phyloP scores from a whole-genome alignment of 805 yeast species.

The Cyberlindnera xylosilytica region DNA sequence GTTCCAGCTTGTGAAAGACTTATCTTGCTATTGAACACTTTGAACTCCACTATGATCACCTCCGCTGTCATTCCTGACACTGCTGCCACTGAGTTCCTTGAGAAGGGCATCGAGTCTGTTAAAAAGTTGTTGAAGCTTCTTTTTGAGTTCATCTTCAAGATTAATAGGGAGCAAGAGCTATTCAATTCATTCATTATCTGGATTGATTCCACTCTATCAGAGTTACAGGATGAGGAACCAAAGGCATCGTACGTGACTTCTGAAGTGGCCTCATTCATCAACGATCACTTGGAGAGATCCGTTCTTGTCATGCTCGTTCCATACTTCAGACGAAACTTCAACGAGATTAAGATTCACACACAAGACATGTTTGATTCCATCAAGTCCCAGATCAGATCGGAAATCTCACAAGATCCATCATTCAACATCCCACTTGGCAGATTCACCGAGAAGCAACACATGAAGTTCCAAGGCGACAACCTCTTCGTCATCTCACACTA shows the following conservation, averaged over 20 bases:
- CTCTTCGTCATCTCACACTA: conserved; percentile 12
- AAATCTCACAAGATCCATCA: conserved; percentile 1
- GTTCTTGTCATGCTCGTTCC: conserved; percentile 22
- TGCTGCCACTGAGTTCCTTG: conserved; percentile 8
- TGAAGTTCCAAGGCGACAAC: conserved; percentile 11
- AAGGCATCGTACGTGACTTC: conserved; percentile 19
- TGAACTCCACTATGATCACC: conserved; percentile 40
- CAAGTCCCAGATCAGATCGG: conserved; percentile 11
- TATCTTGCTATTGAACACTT: conserved; percentile 41
- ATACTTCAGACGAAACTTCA: conserved; percentile 20
- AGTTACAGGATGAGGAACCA: conserved; percentile 28
- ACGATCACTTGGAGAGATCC: conserved; percentile 24
- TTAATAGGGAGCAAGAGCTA: conserved; percentile 43
- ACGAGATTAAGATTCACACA: conserved; percentile 22
- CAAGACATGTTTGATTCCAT: conserved; percentile 21
- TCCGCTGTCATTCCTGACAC: conserved; percentile 5
- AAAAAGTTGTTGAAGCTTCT: conserved; percentile 29
- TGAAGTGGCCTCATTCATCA: conserved; percentile 27
- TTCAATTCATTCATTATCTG: conserved; percentile 43
- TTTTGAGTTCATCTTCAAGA: conserved; percentile 37
- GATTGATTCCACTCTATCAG: conserved; percentile 32
- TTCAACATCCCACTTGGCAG: conserved; percentile 16
- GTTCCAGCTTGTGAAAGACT: conserved; percentile 57
- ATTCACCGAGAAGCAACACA: conserved; percentile 16
- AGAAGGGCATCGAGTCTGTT: conserved; percentile 13